phyloP scores from a whole-genome alignment of 2,329 filamentous ascomycete species.

The Pyrenophora graminea region DNA sequence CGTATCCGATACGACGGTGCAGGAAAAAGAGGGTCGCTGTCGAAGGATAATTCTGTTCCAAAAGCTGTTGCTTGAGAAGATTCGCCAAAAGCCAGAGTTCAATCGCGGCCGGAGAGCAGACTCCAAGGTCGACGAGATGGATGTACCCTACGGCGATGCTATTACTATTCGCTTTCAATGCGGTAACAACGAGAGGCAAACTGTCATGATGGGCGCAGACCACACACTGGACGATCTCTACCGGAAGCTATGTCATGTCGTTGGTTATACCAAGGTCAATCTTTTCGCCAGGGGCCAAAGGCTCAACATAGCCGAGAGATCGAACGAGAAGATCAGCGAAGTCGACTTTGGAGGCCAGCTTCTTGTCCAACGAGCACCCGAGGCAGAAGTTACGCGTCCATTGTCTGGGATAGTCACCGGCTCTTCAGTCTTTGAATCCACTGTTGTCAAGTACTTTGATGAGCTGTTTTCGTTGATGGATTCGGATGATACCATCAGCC shows the following conservation, averaged over 20 bases:
- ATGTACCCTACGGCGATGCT: slow-evolving; percentile 63
- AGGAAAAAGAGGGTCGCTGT: slow-evolving; percentile 33
- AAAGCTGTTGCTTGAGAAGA: slow-evolving; percentile 36
- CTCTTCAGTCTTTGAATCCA: slow-evolving; percentile 68
- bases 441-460: slow-evolving; percentile 80
- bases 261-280: slow-evolving; percentile 76
- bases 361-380: slow-evolving; percentile 38
- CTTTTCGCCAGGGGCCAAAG: slow-evolving; percentile 71
- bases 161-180: slow-evolving; percentile 74
- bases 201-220: slow-evolving; percentile 67
- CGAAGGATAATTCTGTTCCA: slow-evolving; percentile 42
- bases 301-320: slow-evolving; percentile 64
- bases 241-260: slow-evolving; percentile 67
- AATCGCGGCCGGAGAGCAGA: slow-evolving; percentile 36
- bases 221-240: slow-evolving; percentile 74
- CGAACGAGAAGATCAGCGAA: slow-evolving; percentile 66
- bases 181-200: slow-evolving; percentile 60
- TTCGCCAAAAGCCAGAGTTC: slow-evolving; percentile 41
- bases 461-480: slow-evolving; percentile 81
- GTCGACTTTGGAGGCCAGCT: slow-evolving; percentile 32
- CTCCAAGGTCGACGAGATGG: slow-evolving; percentile 50
- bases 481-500: slow-evolving; percentile 62
- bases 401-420: slow-evolving; percentile 18
- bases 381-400: slow-evolving; percentile 30
- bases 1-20: slow-evolving; percentile 31